Evolutionary conservation across 129 eudicot species (phyloP).

Genomic region (Flaveria trinervia): DNA sequence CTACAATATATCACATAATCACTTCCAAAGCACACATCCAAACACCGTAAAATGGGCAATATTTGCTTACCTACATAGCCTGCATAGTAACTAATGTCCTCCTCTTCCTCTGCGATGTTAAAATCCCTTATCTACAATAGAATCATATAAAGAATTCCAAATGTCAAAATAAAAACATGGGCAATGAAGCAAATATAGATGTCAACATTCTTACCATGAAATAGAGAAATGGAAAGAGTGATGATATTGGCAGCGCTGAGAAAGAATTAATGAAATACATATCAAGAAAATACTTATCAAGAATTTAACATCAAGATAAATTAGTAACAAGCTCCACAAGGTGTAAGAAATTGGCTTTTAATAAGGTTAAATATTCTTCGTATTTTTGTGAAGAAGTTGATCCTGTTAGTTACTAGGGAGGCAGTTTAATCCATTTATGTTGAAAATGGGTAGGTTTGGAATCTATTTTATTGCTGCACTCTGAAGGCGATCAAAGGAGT

Average conservation of each 20-base stretch:
- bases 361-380: background rate
- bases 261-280: constrained; percentile 19
- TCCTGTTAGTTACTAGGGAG: background rate
- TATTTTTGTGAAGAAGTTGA: background rate
- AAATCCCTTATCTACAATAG: constrained; percentile 74
- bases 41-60: constrained; percentile 9
- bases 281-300: constrained; percentile 3
- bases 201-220: constrained; percentile 67
- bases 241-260: constrained; percentile 85
- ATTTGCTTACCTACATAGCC: constrained; percentile 70
- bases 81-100: constrained; percentile 89
- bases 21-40: background rate
- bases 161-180: background rate
- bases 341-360: background rate
- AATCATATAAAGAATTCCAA: constrained; percentile 13
- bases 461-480: background rate
- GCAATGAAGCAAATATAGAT: background rate
- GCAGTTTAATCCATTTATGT: background rate
- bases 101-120: constrained; percentile 67
- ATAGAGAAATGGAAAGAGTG: constrained; percentile 86
- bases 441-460: background rate
- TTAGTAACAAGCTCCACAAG: background rate
- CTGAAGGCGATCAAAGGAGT: background rate
- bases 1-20: background rate
- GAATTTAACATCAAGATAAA: constrained; percentile 1